Evolutionary conservation across 2,329 filamentous ascomycete species (phyloP).

Genomic region (Chaetomiaceae sp.): DNA sequence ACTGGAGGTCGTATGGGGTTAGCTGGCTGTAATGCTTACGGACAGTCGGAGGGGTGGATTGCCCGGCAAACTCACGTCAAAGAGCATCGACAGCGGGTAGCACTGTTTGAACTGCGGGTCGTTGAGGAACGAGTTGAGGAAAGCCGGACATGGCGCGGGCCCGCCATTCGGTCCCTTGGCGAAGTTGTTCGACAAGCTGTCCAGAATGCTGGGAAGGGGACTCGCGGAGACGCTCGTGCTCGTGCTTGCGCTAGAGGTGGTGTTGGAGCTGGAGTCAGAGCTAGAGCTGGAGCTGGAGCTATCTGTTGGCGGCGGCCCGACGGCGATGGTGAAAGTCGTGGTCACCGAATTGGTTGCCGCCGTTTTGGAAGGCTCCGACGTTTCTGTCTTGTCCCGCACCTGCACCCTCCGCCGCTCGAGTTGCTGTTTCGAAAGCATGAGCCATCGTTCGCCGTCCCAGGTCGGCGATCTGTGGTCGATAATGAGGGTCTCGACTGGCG

Average conservation of each 20-base stretch:
- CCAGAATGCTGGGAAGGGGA: conserved; percentile 59
- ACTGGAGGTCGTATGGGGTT: conserved; percentile 31
- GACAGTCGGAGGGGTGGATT: no score
- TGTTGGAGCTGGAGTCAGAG: no score
- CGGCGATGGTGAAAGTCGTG: conserved; percentile 29
- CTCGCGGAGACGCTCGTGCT: conserved; percentile 29
- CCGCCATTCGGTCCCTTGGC: conserved; percentile 37
- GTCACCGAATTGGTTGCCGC: conserved; percentile 19
- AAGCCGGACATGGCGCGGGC: conserved; percentile 51
- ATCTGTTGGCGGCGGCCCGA: conserved; percentile 17
- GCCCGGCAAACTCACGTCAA: conserved; percentile 54
- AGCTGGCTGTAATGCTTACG: not conserved
- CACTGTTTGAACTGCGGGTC: conserved; percentile 65
- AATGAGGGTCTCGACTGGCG: conserved; percentile 29
- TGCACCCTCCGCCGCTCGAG: conserved; percentile 22
- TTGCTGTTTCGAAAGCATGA: conserved; percentile 32
- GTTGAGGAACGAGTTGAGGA: conserved; percentile 61
- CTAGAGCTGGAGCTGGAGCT: no score
- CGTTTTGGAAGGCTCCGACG: conserved; percentile 14
- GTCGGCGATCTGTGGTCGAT: conserved; percentile 33
- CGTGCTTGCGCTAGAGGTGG: no score
- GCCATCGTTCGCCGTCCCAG: conserved; percentile 32
- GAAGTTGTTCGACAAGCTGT: conserved; percentile 60
- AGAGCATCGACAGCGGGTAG: conserved; percentile 75
- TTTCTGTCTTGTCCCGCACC: conserved; percentile 13